Conservation (phyloP, 352 stramenopile genomes). For the Phytophthora macrochlamydospora region DNA sequence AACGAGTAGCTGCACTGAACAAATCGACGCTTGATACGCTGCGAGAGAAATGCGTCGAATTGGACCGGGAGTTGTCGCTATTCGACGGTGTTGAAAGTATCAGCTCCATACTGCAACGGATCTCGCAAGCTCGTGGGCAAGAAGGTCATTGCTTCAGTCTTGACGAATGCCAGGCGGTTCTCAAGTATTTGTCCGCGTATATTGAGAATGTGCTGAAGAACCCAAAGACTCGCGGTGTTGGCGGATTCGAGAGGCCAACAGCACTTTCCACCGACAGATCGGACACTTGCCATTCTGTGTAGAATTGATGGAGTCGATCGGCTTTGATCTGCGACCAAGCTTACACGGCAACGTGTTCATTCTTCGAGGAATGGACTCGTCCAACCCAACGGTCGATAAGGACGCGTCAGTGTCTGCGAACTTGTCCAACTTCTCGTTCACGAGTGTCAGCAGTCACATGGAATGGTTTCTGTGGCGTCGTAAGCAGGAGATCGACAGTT, state of each 20-base stretch:
- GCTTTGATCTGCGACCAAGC: slow-evolving; percentile 50
- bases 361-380: slow-evolving; percentile 49
- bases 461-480: slow-evolving; percentile 83
- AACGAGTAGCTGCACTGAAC: slow-evolving; percentile 45
- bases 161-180: slow-evolving; percentile 47
- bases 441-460: slow-evolving; percentile 61
- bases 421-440: slow-evolving; percentile 68
- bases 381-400: neutral
- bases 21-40: slow-evolving; percentile 48
- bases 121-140: slow-evolving; percentile 31
- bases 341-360: slow-evolving; percentile 53
- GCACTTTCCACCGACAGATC: slow-evolving; percentile 63
- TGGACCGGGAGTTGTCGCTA: slow-evolving; percentile 60
- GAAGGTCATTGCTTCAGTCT: slow-evolving; percentile 39
- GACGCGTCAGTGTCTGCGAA: slow-evolving; percentile 25
- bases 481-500: slow-evolving; percentile 69
- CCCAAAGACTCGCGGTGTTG: slow-evolving; percentile 72
- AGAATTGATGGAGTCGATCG: slow-evolving; percentile 71
- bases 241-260: slow-evolving; percentile 68
- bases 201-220: slow-evolving; percentile 74
- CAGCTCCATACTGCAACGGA: slow-evolving; percentile 55
- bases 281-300: slow-evolving; percentile 50
- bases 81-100: slow-evolving; percentile 74
- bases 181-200: slow-evolving; percentile 45
- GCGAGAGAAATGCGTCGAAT: slow-evolving; percentile 51